Percentiles rank a stretch among this genome's conserved stretches.
Evolutionary conservation across 441 rosid genomes (phyloP).

Genomic region (Corymbia citriodora): DNA sequence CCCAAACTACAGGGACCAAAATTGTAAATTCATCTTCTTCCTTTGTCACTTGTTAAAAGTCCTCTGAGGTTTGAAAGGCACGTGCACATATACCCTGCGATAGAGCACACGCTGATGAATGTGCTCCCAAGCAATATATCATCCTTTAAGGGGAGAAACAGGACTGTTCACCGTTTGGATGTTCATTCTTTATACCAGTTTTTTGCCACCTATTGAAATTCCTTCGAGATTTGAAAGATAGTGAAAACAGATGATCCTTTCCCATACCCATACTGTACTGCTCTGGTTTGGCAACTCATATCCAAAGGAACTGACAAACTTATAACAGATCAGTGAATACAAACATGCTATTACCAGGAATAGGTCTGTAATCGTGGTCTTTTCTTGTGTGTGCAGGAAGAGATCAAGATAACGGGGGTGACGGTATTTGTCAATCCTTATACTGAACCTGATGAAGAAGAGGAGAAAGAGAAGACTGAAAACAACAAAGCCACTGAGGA

Average conservation of each 20-base stretch:
- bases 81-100: background rate
- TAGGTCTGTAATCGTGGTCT: background rate
- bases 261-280: background rate
- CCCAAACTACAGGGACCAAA: background rate
- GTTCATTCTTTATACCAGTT: background rate
- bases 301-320: background rate
- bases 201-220: background rate
- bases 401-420: slow-evolving; percentile 66
- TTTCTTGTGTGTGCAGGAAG: slow-evolving; percentile 50
- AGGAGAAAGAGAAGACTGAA: slow-evolving; percentile 58
- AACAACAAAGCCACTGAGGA: slow-evolving; percentile 40
- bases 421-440: slow-evolving; percentile 89
- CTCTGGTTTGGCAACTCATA: background rate
- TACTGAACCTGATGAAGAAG: slow-evolving; percentile 77
- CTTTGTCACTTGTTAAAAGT: background rate
- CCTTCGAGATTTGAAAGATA: background rate
- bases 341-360: background rate
- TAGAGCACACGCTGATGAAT: background rate
- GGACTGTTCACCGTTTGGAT: background rate
- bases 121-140: background rate
- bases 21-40: background rate
- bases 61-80: background rate
- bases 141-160: background rate
- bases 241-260: background rate
- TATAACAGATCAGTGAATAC: background rate